Conservation (phyloP, 257 asterid species). For the Cruciata laevipes region DNA sequence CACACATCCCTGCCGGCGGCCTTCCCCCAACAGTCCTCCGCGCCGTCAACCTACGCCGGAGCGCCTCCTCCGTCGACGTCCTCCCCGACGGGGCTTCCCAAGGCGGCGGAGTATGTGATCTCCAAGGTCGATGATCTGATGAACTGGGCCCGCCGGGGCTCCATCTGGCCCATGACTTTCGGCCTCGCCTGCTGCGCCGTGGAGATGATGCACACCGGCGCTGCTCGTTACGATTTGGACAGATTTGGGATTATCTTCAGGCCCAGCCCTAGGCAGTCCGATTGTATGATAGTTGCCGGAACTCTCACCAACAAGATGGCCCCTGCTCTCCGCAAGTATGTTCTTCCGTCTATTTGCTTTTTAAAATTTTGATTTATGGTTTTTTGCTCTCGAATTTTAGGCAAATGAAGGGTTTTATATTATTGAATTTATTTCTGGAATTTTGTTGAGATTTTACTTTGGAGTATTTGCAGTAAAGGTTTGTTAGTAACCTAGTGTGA, state of each 20-base stretch:
- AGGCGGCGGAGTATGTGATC: constrained; percentile 82
- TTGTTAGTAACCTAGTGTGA: background rate
- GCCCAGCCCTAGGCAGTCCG: constrained; percentile 96
- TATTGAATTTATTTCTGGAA: background rate
- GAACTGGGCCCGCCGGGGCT: constrained; percentile 94
- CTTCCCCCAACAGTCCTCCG: constrained; percentile 40
- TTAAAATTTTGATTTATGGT: background rate
- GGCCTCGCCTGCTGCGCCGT: constrained; percentile 98
- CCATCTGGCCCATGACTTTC: constrained; percentile 98
- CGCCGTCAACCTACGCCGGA: constrained; percentile 56
- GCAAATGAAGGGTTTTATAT: background rate
- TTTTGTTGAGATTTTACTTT: background rate
- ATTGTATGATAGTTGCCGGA: constrained; percentile 90
- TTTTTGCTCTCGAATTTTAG: background rate
- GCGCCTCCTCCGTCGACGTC: constrained; percentile 69
- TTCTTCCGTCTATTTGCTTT: background rate
- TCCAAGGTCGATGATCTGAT: constrained; percentile 93
- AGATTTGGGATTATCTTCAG: constrained; percentile 92
- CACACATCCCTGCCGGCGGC: constrained; percentile 76
- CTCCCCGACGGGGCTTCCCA: constrained; percentile 65
- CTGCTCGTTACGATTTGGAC: constrained; percentile 93
- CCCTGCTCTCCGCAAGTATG: constrained; percentile 93
- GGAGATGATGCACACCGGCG: constrained; percentile 99
- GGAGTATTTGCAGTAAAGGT: background rate
- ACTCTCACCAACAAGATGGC: constrained; percentile 96